Evolutionary conservation across 305 asterid species (phyloP).

Genomic region (Fraxinus floribunda): DNA sequence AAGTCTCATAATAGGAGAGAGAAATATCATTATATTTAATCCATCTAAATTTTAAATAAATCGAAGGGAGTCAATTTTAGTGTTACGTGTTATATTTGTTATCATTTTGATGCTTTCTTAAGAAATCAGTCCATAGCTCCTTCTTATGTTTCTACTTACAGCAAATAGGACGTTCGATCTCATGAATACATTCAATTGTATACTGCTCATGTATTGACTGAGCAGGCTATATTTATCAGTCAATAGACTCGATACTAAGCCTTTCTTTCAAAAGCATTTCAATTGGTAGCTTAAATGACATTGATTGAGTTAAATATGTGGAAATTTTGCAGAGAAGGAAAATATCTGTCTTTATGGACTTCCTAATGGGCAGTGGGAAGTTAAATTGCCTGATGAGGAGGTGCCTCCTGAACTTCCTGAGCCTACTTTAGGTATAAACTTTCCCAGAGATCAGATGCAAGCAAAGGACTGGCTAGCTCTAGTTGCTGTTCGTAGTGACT

Average conservation of each 20-base stretch:
- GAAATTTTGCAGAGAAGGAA: slow-evolving; percentile 41
- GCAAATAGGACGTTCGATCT: not conserved
- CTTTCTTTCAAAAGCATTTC: not conserved
- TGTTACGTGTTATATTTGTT: not conserved
- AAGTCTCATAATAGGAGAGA: not conserved
- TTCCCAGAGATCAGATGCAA: slow-evolving; percentile 58
- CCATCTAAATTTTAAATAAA: not conserved
- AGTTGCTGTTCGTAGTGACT: slow-evolving; percentile 54
- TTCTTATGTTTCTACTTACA: not conserved
- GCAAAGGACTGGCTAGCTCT: slow-evolving; percentile 50
- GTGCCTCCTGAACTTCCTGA: slow-evolving; percentile 60
- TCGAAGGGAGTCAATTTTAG: not conserved
- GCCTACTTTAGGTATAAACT: slow-evolving; percentile 55
- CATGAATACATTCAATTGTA: not conserved
- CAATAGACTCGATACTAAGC: too few species aligned
- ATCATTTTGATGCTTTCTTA: not conserved
- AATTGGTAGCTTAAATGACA: not conserved
- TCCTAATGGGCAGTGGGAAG: slow-evolving; percentile 50
- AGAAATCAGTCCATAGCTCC: not conserved
- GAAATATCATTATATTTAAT: not conserved
- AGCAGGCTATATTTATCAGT: not conserved
- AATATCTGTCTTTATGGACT: slow-evolving; percentile 53
- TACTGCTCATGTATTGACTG: not conserved
- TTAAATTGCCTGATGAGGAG: slow-evolving; percentile 50
- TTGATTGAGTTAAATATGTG: not conserved